Base-by-base conservation (phyloP, 139 green algal genomes). In the Dunaliella primolecta region DNA sequence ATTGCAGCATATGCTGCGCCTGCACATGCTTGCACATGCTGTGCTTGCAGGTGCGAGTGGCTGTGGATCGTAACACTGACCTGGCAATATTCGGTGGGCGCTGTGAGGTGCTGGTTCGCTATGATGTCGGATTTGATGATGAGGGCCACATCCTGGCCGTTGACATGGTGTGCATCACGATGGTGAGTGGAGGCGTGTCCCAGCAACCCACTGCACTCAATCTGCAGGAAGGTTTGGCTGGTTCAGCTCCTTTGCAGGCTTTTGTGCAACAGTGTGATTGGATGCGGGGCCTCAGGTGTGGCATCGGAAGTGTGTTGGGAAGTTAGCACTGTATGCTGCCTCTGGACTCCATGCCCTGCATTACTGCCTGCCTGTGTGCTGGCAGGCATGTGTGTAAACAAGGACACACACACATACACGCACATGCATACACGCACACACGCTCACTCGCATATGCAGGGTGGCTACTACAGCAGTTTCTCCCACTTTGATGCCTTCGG, bases 141-240 rank as follows among this genome's bases (percentile, higher is more conserved):
- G 32, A 75, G 3, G 88, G 87, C 46, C 46, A 80, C 27, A 64
- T 92, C n/a, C 55, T 34, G 7, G 90, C 87, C 2, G 57, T 93
- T 36, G 85, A 89, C 21, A 30, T 91, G 34, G 35, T 74, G 30
- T 70, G 74, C 29, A 81, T 57, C 32, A 80, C 85, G 32, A 46
- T 35, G 82, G 84, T 15, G 72, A 77, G 80, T 24, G 29, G n/a
- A n/a, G n/a, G n/a, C n/a, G n/a, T n/a, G n/a, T n/a, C n/a, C n/a
- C n/a, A n/a, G 30, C 25, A 23, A 46, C 25, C 31, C 75, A 80
- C 24, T 27, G 75, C 15, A n/a, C n/a, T n/a, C n/a, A n/a, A n/a
- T n/a, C n/a, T n/a, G n/a, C n/a, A n/a, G n/a, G n/a, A n/a, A n/a
- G n/a, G n/a, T n/a, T n/a, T n/a, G n/a, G n/a, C n/a, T n/a, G n/a